Conservation (phyloP, 2,329 filamentous ascomycete genomes). For the Amylocarpus encephaloides region DNA sequence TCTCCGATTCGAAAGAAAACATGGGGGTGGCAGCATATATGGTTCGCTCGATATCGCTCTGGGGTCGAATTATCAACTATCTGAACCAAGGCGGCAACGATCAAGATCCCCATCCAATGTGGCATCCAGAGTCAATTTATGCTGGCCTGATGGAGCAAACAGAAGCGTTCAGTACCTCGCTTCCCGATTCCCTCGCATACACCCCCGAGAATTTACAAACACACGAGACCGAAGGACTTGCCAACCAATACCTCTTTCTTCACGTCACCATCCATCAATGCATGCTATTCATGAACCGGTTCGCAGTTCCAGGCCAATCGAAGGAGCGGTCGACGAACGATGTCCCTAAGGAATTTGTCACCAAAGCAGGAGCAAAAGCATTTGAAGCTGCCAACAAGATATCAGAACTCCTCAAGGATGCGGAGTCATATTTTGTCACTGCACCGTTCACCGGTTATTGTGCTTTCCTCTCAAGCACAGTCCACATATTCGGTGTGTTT, state of each 20-base stretch:
- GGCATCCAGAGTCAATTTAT: constrained; percentile 76
- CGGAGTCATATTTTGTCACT: constrained; percentile 71
- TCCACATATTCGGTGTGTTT: constrained; percentile 91
- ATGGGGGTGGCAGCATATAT: constrained; percentile 94
- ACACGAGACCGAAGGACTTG: constrained; percentile 77
- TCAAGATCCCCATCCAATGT: constrained; percentile 69
- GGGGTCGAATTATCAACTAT: constrained; percentile 86
- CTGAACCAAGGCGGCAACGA: constrained; percentile 85
- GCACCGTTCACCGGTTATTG: constrained; percentile 94
- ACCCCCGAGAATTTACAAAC: constrained; percentile 75
- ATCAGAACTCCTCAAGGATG: constrained; percentile 74
- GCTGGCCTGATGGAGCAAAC: constrained; percentile 62
- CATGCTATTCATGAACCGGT: constrained; percentile 81
- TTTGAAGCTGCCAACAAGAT: constrained; percentile 82
- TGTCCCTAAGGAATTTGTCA: constrained; percentile 65
- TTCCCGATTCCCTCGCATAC: constrained; percentile 70
- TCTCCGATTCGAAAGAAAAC: constrained; percentile 65
- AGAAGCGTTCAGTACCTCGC: constrained; percentile 59
- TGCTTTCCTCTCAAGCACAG: constrained; percentile 84
- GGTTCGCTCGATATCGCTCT: constrained; percentile 76
- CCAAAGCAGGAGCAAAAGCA: constrained; percentile 66
- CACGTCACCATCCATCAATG: constrained; percentile 89
- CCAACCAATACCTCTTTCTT: constrained; percentile 87
- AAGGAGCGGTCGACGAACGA: constrained; percentile 59
- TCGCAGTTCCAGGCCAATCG: constrained; percentile 61